Evolutionary conservation across 176 grass and related monocot species (phyloP), one percentile per base, ranked within the genome.

Genomic region (Bothriochloa decipiens): DNA sequence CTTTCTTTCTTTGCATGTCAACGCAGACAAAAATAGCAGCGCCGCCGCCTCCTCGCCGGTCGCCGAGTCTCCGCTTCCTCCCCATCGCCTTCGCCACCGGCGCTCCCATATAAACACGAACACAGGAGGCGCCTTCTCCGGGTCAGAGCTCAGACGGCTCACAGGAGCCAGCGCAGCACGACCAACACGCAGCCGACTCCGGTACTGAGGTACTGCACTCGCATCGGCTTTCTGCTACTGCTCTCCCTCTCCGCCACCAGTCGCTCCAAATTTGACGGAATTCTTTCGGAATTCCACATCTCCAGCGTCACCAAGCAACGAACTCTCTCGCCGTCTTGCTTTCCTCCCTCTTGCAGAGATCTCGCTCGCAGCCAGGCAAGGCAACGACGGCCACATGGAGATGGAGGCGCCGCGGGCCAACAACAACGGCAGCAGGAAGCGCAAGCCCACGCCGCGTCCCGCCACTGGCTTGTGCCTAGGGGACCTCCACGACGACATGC

Each of bases 401-500:
- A 87, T 87, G 86, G 86, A 82, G 23, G 16, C 29, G 65, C 8
- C 65, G 25, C 7, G 35, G 23, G 39, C 49, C 60, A 86, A 26
- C 57, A 23, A 12, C 55, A 17, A 0, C 53, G 0, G 8, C 57
- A 42, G 74, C 76, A 80, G 64, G 78, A 88, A 91, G 80, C 90
- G 89, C 71, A 94, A 82, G 86, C 62, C 81, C 78, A 46, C 58
- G 43, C 84, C 11, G 15, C 47, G 15, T 46, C 43, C 12, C 43
- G 12, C 3, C 47, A 15, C 0, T 13, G 46, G 15, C 47, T 16
- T 6, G 22, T 10, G 66, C 49, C 78, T 97, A n/a, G 86, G 80
- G 15, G 87, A 86, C 28, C 89, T 97, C 58, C 86, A 94, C 76
- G 86, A 94, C 75, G 95, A 97, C 86, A 81, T 97, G 62, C 88